Conservation (phyloP, 306 rosid genomes). For the Glycine soja region DNA sequence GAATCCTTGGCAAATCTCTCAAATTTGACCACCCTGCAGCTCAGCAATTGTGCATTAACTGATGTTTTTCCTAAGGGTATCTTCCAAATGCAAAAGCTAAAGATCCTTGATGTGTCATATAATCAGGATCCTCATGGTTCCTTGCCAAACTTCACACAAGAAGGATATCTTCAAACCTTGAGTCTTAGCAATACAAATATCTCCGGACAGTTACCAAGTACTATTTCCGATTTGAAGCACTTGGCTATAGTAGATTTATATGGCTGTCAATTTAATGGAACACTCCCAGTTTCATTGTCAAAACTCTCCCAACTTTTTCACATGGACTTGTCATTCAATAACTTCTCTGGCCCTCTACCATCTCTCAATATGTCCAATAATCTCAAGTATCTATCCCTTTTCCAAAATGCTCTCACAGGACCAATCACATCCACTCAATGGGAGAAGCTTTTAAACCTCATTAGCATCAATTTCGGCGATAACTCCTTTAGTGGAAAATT, state of each 20-base stretch:
- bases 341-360: conserved; percentile 44
- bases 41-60: background rate
- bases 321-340: conserved; percentile 41
- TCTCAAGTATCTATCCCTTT: conserved; percentile 32
- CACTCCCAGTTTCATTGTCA: conserved; percentile 35
- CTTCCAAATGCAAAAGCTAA: conserved; percentile 29
- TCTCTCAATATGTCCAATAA: conserved; percentile 22
- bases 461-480: background rate
- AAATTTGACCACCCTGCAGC: conserved; percentile 36
- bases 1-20: conserved; percentile 31
- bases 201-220: conserved; percentile 39
- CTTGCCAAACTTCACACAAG: conserved; percentile 38
- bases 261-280: conserved; percentile 32
- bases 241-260: conserved; percentile 43
- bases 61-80: conserved; percentile 39
- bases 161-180: conserved; percentile 36
- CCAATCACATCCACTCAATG: conserved; percentile 23
- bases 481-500: conserved; percentile 23
- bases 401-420: conserved; percentile 16
- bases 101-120: conserved; percentile 36
- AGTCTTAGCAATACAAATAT: conserved; percentile 31
- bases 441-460: conserved; percentile 13
- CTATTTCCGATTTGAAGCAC: conserved; percentile 24
- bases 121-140: conserved; percentile 38
- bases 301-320: conserved; percentile 29